Evolutionary conservation across 768 basidiomycete species (phyloP), one percentile per base, ranked within the genome.

Genomic region (Pleurotus eryngii): DNA sequence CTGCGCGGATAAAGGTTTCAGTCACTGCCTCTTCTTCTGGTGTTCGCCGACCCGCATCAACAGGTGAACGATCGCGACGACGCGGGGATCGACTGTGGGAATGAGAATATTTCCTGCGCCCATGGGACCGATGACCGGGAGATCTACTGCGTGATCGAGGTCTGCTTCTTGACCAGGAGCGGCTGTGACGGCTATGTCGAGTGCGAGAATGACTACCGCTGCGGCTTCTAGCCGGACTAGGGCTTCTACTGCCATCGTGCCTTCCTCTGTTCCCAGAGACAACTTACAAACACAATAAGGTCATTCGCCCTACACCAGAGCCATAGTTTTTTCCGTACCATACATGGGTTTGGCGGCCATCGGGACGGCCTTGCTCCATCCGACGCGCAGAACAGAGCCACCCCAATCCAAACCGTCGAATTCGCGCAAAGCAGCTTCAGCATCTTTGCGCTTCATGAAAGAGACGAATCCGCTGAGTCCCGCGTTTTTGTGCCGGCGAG

Each of bases 311-410:
- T 39, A 4, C n/a, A 22, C 4, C 15, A 5, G 11, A 35, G 9
- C 37, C 26, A 22, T 7, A 27, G 46, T 27, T 49, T 39, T 39
- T 4, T 27, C 58, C 80, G 64, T 59, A 97, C 96, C 85, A 75
- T 92, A 98, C 77, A 86, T 79, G 60, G 87, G 79, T 68, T 86
- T 89, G 1, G 81, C 74, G 27, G 89, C 92, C 46, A 97, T 76
- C 14, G 94, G 90, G 5, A 98, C 91, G 1, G 95, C 92, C 73
- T 98, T 98, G 67, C 96, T 96, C 95, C 96, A 99, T 12, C 94
- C 94, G 4, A 95, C 92, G 12, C 92, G 80, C 3, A 99, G 74
- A 18, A 92, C 70, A 39, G 81, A 90, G 5, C 95, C 95, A 57
- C 91, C 92, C 97, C 96, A 99, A 45, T 97, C 93, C 59, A 87